Base-by-base conservation (phyloP, 2,329 filamentous ascomycete genomes). In the Biscogniauxia mediterranea region DNA sequence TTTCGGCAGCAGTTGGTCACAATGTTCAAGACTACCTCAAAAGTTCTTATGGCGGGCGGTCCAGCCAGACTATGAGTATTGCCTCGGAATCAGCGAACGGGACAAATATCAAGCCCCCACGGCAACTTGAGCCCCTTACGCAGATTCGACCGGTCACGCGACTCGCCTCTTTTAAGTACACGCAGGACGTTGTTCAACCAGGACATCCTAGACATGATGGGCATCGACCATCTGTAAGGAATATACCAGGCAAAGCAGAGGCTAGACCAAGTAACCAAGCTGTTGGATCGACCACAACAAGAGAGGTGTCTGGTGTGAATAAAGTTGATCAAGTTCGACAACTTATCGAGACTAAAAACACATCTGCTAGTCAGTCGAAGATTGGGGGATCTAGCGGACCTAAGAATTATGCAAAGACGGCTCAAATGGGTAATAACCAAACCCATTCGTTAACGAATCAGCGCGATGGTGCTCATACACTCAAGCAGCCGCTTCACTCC, bases 1-100 rank as follows among this genome's bases (percentile, higher is more conserved):
- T 77, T 13, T 68, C 71, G 15, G 58, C 58, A 17, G 66, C 59
- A 32, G n/a, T 62, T 15, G 66, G 61, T 6, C 61, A 63, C 25
- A 57, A 56, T 28, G 63, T 53, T 20, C 58, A 64, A 52, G 57
- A 66, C 46, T 49, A 64, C 15, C 20, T 58, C 20, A 26, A 59
- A 17, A 55, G 49, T 20, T 17, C 15, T n/a, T 2, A 19, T 32
- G 11, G 54, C 15, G 55, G 53, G n/a, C 23, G 54, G 28, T 15
- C 13, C 28, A 28, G 25, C 21, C 23, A 52, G 42, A 25, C 32
- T 15, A 13, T 28, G 38, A 52, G 7, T 52, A 11, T 25, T 9
- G 4, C 56, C 20, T 25, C 42, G 9, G 49, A n/a, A 21, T 9
- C 19, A 54, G n/a, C 11, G 19, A 28, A 26, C 17, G 52, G 58